Evolutionary conservation across 1,284 basidiomycete genomes (phyloP).

Genomic region (Calocybe gambosa): DNA sequence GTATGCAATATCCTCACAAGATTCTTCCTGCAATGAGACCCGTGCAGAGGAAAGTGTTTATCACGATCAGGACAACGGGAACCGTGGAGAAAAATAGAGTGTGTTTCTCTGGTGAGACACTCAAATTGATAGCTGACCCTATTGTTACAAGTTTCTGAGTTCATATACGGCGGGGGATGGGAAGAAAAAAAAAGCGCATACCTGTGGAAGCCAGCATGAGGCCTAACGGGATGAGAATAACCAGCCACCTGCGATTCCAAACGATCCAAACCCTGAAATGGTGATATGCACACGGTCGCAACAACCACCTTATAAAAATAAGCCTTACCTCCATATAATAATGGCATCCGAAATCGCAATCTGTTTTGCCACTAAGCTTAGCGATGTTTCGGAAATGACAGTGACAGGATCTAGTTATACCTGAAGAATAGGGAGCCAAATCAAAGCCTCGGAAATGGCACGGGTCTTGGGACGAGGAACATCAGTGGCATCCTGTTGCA

Average conservation of each 20-base stretch:
- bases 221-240: not conserved
- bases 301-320: not conserved
- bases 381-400: not conserved
- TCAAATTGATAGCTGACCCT: not conserved
- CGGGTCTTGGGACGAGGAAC: not conserved
- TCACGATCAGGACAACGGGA: conserved; percentile 2
- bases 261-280: not conserved
- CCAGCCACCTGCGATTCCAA: not conserved
- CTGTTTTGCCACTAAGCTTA: not conserved
- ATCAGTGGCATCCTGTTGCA: conserved; percentile 1
- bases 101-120: not conserved
- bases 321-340: not conserved
- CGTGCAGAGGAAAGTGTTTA: conserved; percentile 1
- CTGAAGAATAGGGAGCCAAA: not conserved
- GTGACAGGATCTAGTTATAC: not conserved
- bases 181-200: not conserved
- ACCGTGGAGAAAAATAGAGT: not conserved
- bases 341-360: not conserved
- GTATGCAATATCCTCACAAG: not conserved
- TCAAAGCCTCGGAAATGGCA: not conserved
- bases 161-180: not conserved
- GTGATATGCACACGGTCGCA: conserved; percentile 1
- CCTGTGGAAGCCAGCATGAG: not conserved
- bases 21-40: not conserved
- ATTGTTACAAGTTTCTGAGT: not conserved